Evolutionary conservation across 306 rosid species (phyloP).

Genomic region (Malus sieversii): DNA sequence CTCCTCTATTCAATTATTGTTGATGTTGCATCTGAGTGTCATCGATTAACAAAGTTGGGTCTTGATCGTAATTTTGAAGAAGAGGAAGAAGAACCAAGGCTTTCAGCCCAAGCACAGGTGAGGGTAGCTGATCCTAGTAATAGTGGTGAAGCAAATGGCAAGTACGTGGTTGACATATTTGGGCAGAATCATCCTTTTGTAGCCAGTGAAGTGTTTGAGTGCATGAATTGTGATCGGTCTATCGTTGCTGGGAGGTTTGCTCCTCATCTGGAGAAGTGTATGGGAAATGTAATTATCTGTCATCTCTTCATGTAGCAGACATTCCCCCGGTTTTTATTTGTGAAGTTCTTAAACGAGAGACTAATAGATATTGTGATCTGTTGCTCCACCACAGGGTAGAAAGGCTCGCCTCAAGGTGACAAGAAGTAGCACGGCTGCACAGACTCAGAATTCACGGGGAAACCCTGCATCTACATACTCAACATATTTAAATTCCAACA

Average conservation of each 20-base stretch:
- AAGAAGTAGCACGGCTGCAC: slow-evolving; percentile 50
- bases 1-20: slow-evolving; percentile 82
- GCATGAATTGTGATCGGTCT: slow-evolving; percentile 89
- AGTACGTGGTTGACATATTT: slow-evolving; percentile 83
- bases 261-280: slow-evolving; percentile 97
- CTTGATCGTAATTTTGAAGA: slow-evolving; percentile 91
- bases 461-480: slow-evolving; percentile 56
- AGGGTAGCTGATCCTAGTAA: slow-evolving; percentile 84
- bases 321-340: too few relatives aligned
- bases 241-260: slow-evolving; percentile 93
- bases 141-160: slow-evolving; percentile 66
- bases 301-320: too few relatives aligned
- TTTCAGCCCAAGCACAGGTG: slow-evolving; percentile 80
- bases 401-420: slow-evolving; percentile 75
- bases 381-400: slow-evolving; percentile 63
- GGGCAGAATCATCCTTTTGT: slow-evolving; percentile 87
- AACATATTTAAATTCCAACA: slow-evolving; percentile 46
- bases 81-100: slow-evolving; percentile 88
- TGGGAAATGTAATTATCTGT: slow-evolving; percentile 46
- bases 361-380: neutral
- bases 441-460: slow-evolving; percentile 60
- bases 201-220: slow-evolving; percentile 71
- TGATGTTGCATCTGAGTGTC: slow-evolving; percentile 97
- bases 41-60: slow-evolving; percentile 77
- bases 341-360: neutral